Base-by-base conservation (phyloP, 306 rosid species). In the Pyrus betulifolia region DNA sequence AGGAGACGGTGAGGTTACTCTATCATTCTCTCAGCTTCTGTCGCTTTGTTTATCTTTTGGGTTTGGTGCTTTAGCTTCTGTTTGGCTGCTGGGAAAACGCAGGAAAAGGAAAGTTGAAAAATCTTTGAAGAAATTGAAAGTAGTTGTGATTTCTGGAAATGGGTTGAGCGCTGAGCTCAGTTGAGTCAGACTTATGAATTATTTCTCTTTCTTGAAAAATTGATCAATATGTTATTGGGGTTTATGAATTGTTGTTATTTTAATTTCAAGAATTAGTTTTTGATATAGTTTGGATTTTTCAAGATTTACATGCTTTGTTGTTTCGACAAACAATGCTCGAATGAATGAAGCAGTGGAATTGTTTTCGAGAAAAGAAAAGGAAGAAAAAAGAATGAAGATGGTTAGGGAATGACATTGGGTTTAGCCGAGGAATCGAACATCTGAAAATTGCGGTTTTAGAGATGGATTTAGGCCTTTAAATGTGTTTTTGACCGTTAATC, bases 1-100 rank as follows among this genome's bases (percentile, higher is more conserved):
- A 76, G 81, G 85, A 76, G 93, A 94, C 71, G 98, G 98, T 94
- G 72, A 85, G 89, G 44, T 76, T 71, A 45, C 69, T 65, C 21
- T 77, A 27, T 31, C 52, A 60, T 8, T 57, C 60, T 71, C 46
- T 71, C 46, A 11, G 9, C 51, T 8, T 28, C 55, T 81, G 74
- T 70, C 3, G 49, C 0, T 69, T 80, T 71, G 51, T 63, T 66
- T 55, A 45, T 77, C 21, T 71, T 65, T 15, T 33, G 31, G 49
- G 61, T 78, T 49, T 55, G 27, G 38, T 15, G 28, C 57, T 79
- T 61, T 76, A 1, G 77, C 23, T 57, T 86, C 74, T 22, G 87
- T 71, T 80, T 78, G 80, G 69, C 4, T 51, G 72, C 80, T 54
- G n/a, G 12, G 82, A 57, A 82, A 70, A 73, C 74, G 74, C 38